A percentile compares a stretch with the other conserved stretches of the same genome.
These are phyloP conservation scores for Osmanthus fragrans DNA, from an alignment of 257 asterid species.

Conservation along the genomic window DNA sequence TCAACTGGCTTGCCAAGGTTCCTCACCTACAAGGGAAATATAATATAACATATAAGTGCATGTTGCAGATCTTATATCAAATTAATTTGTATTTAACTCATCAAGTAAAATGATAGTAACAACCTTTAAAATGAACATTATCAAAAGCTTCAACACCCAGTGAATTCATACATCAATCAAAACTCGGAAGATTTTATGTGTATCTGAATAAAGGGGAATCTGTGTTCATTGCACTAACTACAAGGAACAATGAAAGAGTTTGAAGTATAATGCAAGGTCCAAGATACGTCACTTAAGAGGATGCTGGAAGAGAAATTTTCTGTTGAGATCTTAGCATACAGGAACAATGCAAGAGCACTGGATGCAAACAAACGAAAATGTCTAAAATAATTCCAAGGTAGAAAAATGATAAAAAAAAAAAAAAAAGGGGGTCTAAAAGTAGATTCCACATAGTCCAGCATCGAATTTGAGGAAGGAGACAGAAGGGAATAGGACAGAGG, in stretches of 20 bases:
- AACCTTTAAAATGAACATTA: background rate
- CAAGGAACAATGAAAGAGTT: background rate
- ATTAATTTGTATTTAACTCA: constrained; percentile 14
- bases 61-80: constrained; percentile 7
- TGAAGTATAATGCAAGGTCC: background rate
- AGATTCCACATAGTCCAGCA: background rate
- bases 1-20: constrained; percentile 98
- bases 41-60: background rate
- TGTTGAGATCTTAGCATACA: background rate
- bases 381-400: background rate
- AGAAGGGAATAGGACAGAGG: background rate
- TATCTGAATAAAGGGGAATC: no score
- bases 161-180: background rate
- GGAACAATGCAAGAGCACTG: constrained; percentile 5
- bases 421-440: background rate
- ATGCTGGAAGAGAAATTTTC: background rate
- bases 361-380: background rate
- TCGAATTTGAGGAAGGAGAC: background rate
- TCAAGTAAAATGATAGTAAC: constrained; percentile 14
- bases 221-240: background rate
- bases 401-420: background rate
- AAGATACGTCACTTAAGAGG: background rate
- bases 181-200: background rate
- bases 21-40: constrained; percentile 66
- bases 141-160: constrained; percentile 1